A percentile compares a stretch with the other conserved stretches of the same genome.
Conservation (phyloP, 441 rosid genomes). For the Jatropha podagrica region DNA sequence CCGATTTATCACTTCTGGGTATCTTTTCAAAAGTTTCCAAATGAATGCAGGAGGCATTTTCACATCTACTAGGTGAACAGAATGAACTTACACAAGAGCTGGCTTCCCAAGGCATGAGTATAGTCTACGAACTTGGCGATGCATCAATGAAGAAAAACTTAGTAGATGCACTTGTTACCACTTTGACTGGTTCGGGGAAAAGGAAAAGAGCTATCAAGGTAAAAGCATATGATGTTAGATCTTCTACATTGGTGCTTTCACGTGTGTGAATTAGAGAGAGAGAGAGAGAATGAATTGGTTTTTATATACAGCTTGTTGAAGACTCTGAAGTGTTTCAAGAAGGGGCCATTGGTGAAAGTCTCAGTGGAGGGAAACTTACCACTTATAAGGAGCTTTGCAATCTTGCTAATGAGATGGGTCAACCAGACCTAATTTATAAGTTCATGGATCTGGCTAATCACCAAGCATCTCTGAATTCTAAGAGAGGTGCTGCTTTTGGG, state of each 20-base stretch:
- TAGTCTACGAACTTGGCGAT: slow-evolving; percentile 96
- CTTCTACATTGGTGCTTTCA: slow-evolving; percentile 27
- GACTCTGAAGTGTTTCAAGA: slow-evolving; percentile 98
- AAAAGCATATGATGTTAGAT: slow-evolving; percentile 18
- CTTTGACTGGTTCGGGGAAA: slow-evolving; percentile 95
- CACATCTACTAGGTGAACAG: slow-evolving; percentile 91
- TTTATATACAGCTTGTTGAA: slow-evolving; percentile 66
- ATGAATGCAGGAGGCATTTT: slow-evolving; percentile 88
- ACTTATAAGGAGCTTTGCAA: slow-evolving; percentile 96
- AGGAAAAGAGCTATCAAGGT: slow-evolving; percentile 98
- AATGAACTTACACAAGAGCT: slow-evolving; percentile 97
- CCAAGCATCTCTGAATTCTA: slow-evolving; percentile 88
- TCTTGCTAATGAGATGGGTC: slow-evolving; percentile 99
- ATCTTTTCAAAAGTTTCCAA: slow-evolving; percentile 19
- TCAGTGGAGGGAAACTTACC: slow-evolving; percentile 88
- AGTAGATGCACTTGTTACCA: slow-evolving; percentile 86
- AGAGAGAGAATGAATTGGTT: slow-evolving; percentile 24
- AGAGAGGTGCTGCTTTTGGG: slow-evolving; percentile 99
- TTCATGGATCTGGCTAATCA: slow-evolving; percentile 99
- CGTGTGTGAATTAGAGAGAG: neutral
- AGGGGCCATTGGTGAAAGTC: slow-evolving; percentile 87
- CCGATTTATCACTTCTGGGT: neutral
- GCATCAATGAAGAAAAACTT: slow-evolving; percentile 82
- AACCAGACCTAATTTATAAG: slow-evolving; percentile 93
- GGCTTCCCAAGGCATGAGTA: slow-evolving; percentile 99